A percentile compares a stretch with the other conserved stretches of the same genome.
Conservation (phyloP, 257 asterid species). For the Ocimum tenuiflorum region DNA sequence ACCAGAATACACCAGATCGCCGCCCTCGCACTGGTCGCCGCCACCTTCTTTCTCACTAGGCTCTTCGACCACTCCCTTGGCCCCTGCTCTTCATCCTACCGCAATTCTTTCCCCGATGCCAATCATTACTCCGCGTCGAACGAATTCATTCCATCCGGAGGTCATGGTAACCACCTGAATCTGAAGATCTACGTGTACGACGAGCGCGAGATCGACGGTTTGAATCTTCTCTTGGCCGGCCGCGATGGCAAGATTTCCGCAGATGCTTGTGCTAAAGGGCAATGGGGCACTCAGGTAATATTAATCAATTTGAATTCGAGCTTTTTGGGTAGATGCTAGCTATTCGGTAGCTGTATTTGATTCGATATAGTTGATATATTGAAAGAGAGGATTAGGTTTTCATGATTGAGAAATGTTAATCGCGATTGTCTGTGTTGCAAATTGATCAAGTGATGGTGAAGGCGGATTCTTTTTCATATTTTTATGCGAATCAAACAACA, state of each 20-base stretch:
- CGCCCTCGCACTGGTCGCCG: slow-evolving; percentile 55
- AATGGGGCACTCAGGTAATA: slow-evolving; percentile 91
- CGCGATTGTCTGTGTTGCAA: neutral
- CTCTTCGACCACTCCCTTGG: slow-evolving; percentile 50
- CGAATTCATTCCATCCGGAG: slow-evolving; percentile 30
- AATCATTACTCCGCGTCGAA: neutral
- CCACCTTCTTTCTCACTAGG: slow-evolving; percentile 76
- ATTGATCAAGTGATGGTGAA: neutral
- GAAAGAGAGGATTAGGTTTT: neutral
- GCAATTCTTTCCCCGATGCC: slow-evolving; percentile 15
- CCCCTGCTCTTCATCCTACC: slow-evolving; percentile 29
- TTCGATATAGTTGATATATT: neutral
- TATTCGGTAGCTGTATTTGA: neutral
- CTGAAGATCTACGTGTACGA: slow-evolving; percentile 86
- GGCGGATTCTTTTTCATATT: neutral
- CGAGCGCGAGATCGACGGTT: slow-evolving; percentile 67
- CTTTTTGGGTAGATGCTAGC: neutral
- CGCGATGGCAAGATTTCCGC: slow-evolving; percentile 67
- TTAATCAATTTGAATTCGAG: neutral
- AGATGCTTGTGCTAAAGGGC: slow-evolving; percentile 78
- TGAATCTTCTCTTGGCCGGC: slow-evolving; percentile 63
- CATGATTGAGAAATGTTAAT: neutral
- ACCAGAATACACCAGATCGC: slow-evolving; percentile 83
- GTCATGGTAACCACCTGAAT: slow-evolving; percentile 41
- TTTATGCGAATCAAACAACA: neutral